Conservation (phyloP, 192 early-diverging fungal genomes). For the Linnemannia schmuckeri region DNA sequence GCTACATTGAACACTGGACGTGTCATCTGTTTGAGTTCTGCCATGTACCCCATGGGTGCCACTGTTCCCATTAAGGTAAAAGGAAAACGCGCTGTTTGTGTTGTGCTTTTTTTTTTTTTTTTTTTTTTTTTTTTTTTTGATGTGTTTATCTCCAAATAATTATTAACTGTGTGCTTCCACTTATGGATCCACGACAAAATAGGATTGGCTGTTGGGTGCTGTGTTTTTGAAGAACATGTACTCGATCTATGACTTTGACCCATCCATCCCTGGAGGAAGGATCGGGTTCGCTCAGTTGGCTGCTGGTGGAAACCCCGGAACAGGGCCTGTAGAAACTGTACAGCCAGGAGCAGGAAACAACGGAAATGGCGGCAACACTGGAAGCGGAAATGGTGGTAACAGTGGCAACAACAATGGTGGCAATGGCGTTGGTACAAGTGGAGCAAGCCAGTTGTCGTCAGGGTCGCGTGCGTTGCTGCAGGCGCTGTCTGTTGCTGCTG, state of each 20-base stretch:
- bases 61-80: constrained; percentile 5
- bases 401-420: no score
- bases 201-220: constrained; percentile 64
- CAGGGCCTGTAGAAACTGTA: not conserved
- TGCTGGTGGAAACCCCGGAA: not conserved
- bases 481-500: not conserved
- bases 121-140: no score
- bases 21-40: constrained; percentile 36
- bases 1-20: constrained; percentile 9
- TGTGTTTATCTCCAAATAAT: not conserved
- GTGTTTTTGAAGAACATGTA: constrained; percentile 63
- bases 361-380: not conserved
- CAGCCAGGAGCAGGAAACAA: not conserved
- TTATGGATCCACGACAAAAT: not conserved
- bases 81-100: not conserved
- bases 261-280: constrained; percentile 29
- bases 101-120: not conserved
- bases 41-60: constrained; percentile 25
- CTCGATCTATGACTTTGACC: constrained; percentile 64
- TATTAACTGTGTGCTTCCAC: no score
- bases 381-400: not conserved
- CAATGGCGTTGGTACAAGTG: not conserved
- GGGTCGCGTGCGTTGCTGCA: not conserved
- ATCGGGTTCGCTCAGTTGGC: constrained; percentile 62
- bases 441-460: not conserved